Evolutionary conservation across 805 yeast genomes (phyloP), one percentile per base, ranked within the genome.

Genomic region (Teunomyces tritomae): DNA sequence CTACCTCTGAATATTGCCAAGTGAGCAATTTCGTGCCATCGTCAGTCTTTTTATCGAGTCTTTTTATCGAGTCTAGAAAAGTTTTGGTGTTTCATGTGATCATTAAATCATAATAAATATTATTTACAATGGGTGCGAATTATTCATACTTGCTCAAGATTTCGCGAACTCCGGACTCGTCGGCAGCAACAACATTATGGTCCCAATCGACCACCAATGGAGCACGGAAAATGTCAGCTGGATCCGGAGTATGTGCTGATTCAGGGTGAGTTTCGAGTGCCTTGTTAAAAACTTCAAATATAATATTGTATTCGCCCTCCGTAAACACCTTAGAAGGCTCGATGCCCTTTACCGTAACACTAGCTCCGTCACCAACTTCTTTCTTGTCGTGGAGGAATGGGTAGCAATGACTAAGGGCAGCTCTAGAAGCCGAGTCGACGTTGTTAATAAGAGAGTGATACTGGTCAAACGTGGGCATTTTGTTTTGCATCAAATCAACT

Each of bases 161-260:
- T 20, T 44, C 45, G 13, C 51, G 49, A 48, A 73, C 58, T 1
- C 69, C 65, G 8, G 48, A 47, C 50, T 65, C 73, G 50, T 71
- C 74, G 44, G 59, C 62, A 8, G 76, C 77, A 47, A 71, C 63
- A 44, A 66, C 39, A 52, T 68, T 63, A 55, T 73, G 77, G 54
- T 73, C 77, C 77, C 77, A 73, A 56, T 73, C 77, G 30, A 72
- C 65, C n/a, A 73, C 62, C 54, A 73, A 66, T 0, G 77, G 77
- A 2, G 76, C 69, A 43, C 51, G 50, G 57, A 73, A 73, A 8
- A 73, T 58, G 29, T 67, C 65, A 14, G 63, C 53, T 4, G 75
- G 67, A 45, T 61, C 61, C 33, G 50, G 47, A 4, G 54, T 57
- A 20, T 63, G 62, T 8, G 57, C 56, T 14, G 59, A 57, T 36